phyloP scores from a whole-genome alignment of 345 rosid genomes.

The Populus euphratica region DNA sequence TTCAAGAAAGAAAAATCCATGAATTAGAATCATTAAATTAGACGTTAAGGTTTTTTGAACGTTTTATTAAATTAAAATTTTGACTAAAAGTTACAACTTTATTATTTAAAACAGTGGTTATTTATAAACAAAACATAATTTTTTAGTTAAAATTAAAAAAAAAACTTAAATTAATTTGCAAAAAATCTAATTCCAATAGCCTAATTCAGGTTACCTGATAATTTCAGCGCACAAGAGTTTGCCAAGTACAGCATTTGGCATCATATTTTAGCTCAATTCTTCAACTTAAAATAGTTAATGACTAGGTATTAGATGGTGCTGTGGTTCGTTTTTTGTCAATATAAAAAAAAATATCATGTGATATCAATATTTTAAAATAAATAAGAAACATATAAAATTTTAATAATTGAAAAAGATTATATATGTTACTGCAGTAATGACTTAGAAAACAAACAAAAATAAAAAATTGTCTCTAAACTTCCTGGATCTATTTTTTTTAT shows the following conservation, averaged over 20 bases:
- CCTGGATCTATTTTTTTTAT: too few relatives aligned
- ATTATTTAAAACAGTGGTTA: too few relatives aligned
- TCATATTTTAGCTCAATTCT: not conserved
- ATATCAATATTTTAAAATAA: too few relatives aligned
- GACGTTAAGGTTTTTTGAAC: not conserved
- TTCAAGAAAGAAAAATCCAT: not conserved
- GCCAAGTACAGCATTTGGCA: not conserved
- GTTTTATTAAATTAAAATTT: not conserved
- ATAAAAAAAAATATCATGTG: too few relatives aligned
- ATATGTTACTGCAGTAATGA: accelerated
- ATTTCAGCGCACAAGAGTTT: not conserved
- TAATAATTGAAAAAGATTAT: too few relatives aligned
- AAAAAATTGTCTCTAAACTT: too few relatives aligned
- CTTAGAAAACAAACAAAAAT: too few relatives aligned
- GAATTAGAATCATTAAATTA: not conserved
- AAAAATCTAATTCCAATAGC: not conserved
- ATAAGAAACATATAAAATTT: too few relatives aligned
- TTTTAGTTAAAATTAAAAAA: too few relatives aligned
- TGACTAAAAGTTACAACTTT: not conserved
- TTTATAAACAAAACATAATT: too few relatives aligned
- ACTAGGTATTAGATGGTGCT: too few relatives aligned
- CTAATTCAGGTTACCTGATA: not conserved
- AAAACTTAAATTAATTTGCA: not conserved
- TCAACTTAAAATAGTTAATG: not conserved
- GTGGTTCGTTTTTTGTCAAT: too few relatives aligned